These are phyloP conservation scores for Aspergillus carlsbadensis DNA, from an alignment of 495 filamentous ascomycete species.

Conservation along the genomic window DNA sequence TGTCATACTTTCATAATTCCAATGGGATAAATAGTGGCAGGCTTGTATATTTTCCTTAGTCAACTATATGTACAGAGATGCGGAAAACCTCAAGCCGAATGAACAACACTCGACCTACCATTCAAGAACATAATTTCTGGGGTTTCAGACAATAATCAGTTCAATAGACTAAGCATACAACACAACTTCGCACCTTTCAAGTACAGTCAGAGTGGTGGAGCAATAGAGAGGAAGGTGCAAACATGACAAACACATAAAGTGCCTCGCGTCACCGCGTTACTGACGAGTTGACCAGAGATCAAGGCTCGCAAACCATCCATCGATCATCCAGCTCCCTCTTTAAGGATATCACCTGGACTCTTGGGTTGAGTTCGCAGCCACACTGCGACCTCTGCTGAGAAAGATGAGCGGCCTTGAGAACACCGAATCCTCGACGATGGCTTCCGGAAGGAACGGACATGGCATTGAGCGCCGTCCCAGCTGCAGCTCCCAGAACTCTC, in stretches of 20 bases:
- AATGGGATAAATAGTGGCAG: too few relatives aligned
- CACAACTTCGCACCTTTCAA: too few relatives aligned
- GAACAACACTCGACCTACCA: too few relatives aligned
- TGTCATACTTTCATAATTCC: too few relatives aligned
- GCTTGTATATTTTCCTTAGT: too few relatives aligned
- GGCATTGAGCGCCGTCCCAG: conserved; percentile 43
- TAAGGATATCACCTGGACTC: background rate
- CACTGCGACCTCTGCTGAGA: background rate
- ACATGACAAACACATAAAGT: conserved; percentile 22
- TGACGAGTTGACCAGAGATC: background rate
- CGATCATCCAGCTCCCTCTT: background rate
- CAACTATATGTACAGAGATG: too few relatives aligned
- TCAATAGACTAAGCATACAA: too few relatives aligned
- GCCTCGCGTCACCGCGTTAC: conserved; percentile 16
- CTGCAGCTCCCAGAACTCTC: conserved; percentile 68
- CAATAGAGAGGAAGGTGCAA: conserved; percentile 11
- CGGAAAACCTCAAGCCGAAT: too few relatives aligned
- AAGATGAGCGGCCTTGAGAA: conserved; percentile 13
- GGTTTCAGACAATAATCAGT: too few relatives aligned
- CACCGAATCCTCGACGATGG: conserved; percentile 2
- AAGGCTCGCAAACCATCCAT: background rate
- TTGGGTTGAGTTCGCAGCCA: background rate
- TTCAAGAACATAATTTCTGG: too few relatives aligned
- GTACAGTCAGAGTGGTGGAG: too few relatives aligned
- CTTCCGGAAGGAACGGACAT: conserved; percentile 13